phyloP scores from a whole-genome alignment of 768 basidiomycete species.

The Lactifluus piperatus region DNA sequence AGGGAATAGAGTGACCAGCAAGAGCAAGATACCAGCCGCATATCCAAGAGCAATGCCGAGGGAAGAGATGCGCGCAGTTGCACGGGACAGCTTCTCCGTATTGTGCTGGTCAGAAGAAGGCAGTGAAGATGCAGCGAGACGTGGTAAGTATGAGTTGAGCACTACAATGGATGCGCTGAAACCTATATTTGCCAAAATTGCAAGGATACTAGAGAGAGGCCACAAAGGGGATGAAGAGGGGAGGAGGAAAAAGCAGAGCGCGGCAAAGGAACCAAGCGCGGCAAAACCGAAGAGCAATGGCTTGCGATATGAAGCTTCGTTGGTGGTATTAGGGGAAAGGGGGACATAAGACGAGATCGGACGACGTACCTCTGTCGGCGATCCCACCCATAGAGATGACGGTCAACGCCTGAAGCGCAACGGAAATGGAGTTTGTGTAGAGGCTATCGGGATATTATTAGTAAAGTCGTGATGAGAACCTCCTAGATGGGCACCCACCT shows the following conservation, averaged over 20 bases:
- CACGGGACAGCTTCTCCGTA: slow-evolving; percentile 51
- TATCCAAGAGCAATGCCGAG: slow-evolving; percentile 84
- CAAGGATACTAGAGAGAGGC: slow-evolving; percentile 58
- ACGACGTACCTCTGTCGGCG: slow-evolving; percentile 74
- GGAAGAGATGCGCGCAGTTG: slow-evolving; percentile 77
- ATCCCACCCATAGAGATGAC: slow-evolving; percentile 92
- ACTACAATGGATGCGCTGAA: slow-evolving; percentile 86
- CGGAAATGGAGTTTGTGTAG: slow-evolving; percentile 81
- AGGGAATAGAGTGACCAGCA: slow-evolving; percentile 70
- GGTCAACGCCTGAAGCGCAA: slow-evolving; percentile 83
- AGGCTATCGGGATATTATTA: slow-evolving; percentile 47
- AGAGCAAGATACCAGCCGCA: slow-evolving; percentile 66
- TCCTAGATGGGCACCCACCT: slow-evolving; percentile 55
- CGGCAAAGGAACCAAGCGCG: slow-evolving; percentile 55
- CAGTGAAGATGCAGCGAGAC: slow-evolving; percentile 41
- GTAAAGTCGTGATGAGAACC: neutral
- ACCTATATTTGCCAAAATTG: slow-evolving; percentile 71
- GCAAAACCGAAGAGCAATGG: slow-evolving; percentile 71
- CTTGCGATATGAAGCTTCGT: slow-evolving; percentile 62
- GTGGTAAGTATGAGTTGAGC: slow-evolving; percentile 82
- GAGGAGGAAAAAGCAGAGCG: slow-evolving; percentile 63
- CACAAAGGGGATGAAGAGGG: slow-evolving; percentile 66
- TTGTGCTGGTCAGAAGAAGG: slow-evolving; percentile 28
- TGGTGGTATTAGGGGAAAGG: neutral
- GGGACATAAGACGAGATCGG: neutral